Evolutionary conservation across 768 basidiomycete genomes (phyloP), one percentile per base, ranked within the genome.

Genomic region (Cystofilobasidium macerans): DNA sequence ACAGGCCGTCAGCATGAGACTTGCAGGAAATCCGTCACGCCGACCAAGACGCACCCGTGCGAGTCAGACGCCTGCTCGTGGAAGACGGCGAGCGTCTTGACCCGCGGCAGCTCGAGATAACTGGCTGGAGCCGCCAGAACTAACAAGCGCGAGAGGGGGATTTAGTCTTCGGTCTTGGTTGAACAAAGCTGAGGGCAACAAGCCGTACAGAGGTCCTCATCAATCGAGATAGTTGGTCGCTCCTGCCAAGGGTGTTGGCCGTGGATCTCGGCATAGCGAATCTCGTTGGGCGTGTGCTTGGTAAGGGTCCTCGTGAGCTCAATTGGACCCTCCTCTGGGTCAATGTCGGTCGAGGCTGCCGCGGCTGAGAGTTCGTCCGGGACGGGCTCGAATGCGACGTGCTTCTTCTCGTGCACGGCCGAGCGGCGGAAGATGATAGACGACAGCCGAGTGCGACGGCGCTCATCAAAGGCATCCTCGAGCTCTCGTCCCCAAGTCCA

Each of bases 401-500:
- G 43, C 45, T 30, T 33, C 43, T 43, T 20, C 24, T 36, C 18
- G 43, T 0, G 48, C 40, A 38, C 20, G 51, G 36, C 43, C 16
- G 67, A 28, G 33, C 48, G 57, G 65, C 57, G 71, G 68, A 43
- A 43, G 69, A 69, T 64, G 69, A 69, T 59, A 65, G 57, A 51
- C 45, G 69, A 66, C 61, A 57, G 40, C 82, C 81, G 9, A 80
- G 78, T 76, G 22, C 82, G 78, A 72, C 84, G 82, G 24, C 73
- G 73, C 6, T 80, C 78, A 69, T 86, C 85, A 70, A 86, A 87
- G 0, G 71, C 69, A 67, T 84, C 83, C 77, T 86, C 85, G 24
- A 86, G 78, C 2, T 63, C 62, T 32, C 68, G 64, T 8, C 81
- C 83, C 84, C 84, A 85, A 6, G 82, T 82, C 84, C 85, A 86